Base-by-base conservation (phyloP, 2,329 filamentous ascomycete species). In the Dactylellina drechsleri region DNA sequence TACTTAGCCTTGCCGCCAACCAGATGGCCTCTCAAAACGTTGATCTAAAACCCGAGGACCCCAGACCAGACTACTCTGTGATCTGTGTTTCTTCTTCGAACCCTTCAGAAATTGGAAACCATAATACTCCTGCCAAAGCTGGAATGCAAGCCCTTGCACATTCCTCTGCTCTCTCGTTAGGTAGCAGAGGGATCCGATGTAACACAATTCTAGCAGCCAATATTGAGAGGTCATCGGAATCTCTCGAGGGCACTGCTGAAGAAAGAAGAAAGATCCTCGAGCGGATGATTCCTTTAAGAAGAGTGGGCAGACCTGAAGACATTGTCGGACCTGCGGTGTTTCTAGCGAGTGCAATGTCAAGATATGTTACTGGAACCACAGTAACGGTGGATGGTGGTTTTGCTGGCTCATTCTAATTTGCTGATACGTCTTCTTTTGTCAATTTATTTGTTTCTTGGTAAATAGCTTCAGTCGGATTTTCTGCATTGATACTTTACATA, bases 251-350 rank as follows among this genome's bases (percentile, higher is more conserved):
- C n/a, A 74, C 70, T 20, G 70, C 70, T 52, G 70, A 74, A 59
- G 70, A 74, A 40, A 66, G 70, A 47, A 49, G 70, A 47, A 74
- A 67, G 28, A 67, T 74, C 5, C 52, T 74, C 2, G 70, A 74
- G 26, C 65, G 70, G 26, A 74, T 74, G 59, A 70, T 76, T 50
- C 72, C 72, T 47, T 36, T 76, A 7, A 65, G 72, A 36, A 68
- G 72, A 40, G 60, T 76, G 16, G 72, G 72, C 13, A 65, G 81
- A 10, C 90, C 92, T 0, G 92, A 96, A 26, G 93, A 97, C 79
- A 96, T 97, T 82, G 93, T 93, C 84, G 93, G 92, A 0, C 89
- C 88, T 0, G 86, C 90, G 0, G 90, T 96, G 28, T 96, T 88
- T 79, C 83, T 97, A 77, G 91, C 91, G 0, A 90, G 91, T 71